Evolutionary conservation across 208 protist species (phyloP).

Genomic region (Crithidia expoeki): DNA sequence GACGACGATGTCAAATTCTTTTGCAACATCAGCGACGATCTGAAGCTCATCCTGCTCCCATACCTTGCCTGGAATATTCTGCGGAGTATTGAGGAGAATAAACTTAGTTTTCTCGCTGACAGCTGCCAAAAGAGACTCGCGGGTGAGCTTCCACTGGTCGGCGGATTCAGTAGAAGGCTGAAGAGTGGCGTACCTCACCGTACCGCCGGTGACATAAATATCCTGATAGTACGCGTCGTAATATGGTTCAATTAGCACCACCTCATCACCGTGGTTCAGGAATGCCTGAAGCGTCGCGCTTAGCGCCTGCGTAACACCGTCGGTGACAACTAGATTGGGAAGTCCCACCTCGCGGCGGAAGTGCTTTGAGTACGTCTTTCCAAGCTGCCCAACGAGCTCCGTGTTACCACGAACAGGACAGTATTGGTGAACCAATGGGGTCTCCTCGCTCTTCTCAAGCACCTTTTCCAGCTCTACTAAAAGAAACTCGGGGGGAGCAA

Average conservation of each 20-base stretch:
- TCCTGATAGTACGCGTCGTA: conserved; percentile 90
- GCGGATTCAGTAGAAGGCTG: conserved; percentile 42
- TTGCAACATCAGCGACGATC: conserved; percentile 71
- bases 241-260: conserved; percentile 93
- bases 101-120: conserved; percentile 84
- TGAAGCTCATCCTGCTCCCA: conserved; percentile 67
- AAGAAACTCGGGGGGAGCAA: conserved; percentile 73
- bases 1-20: conserved; percentile 66
- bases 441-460: conserved; percentile 38
- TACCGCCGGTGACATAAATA: conserved; percentile 69
- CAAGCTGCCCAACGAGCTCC: conserved; percentile 70
- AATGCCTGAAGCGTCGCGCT: conserved; percentile 78
- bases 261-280: conserved; percentile 90
- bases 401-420: conserved; percentile 65
- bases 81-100: conserved; percentile 93
- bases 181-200: conserved; percentile 77
- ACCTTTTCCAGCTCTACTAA: conserved; percentile 60
- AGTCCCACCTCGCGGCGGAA: conserved; percentile 56
- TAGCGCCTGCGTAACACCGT: conserved; percentile 88
- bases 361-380: conserved; percentile 60
- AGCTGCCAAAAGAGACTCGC: conserved; percentile 54
- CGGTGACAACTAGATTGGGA: conserved; percentile 73
- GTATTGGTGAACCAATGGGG: conserved; percentile 84
- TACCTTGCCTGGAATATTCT: conserved; percentile 91
- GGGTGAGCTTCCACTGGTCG: conserved; percentile 59